Evolutionary conservation across 805 yeast species (phyloP).

Genomic region (Starmera caribaea): DNA sequence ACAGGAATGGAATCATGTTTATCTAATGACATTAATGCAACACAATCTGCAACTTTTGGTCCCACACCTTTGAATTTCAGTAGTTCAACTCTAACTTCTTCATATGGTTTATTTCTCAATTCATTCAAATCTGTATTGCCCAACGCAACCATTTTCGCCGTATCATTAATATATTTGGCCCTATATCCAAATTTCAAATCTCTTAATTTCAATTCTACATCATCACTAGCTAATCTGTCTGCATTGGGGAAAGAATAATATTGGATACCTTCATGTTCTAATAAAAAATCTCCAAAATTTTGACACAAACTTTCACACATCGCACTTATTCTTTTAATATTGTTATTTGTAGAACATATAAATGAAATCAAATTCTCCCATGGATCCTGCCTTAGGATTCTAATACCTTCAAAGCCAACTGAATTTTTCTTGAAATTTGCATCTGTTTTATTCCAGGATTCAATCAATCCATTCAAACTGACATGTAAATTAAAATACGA

Average conservation of each 20-base stretch:
- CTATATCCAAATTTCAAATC: constrained; percentile 74
- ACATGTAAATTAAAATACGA: constrained; percentile 68
- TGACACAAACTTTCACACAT: constrained; percentile 79
- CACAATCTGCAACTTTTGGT: constrained; percentile 97
- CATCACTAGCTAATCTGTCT: constrained; percentile 28
- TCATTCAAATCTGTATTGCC: constrained; percentile 26
- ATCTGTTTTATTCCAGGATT: constrained; percentile 54
- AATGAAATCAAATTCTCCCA: constrained; percentile 92
- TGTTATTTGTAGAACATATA: constrained; percentile 93
- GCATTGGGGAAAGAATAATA: constrained; percentile 75
- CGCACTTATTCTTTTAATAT: constrained; percentile 83
- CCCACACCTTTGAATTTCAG: constrained; percentile 81
- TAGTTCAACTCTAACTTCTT: constrained; percentile 47
- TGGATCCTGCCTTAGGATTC: constrained; percentile 89
- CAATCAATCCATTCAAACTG: constrained; percentile 42
- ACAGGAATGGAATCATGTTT: constrained; percentile 86
- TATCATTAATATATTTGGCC: constrained; percentile 76
- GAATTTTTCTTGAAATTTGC: constrained; percentile 30
- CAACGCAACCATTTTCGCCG: constrained; percentile 42
- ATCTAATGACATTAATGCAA: constrained; percentile 82
- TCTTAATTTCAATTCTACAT: constrained; percentile 36
- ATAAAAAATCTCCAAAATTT: constrained; percentile 58
- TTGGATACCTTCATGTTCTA: constrained; percentile 38
- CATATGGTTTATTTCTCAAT: constrained; percentile 37
- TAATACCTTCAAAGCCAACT: constrained; percentile 49